Evolutionary conservation across 768 basidiomycete genomes (phyloP).

Genomic region (Arthromyces matolae): DNA sequence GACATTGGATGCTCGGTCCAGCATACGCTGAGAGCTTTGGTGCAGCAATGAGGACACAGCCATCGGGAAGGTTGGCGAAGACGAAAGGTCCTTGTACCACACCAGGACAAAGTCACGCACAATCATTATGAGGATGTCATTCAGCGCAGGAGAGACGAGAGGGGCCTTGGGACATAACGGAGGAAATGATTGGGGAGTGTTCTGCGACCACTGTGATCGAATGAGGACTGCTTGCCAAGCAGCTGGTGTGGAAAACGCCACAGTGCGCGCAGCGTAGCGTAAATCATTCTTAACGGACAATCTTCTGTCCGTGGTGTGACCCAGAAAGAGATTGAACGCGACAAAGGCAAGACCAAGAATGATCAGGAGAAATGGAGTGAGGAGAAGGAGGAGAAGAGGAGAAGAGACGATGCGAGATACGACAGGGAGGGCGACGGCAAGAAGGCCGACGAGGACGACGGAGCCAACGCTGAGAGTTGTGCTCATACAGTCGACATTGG

Average conservation of each 20-base stretch:
- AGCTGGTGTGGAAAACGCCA: conserved; percentile 87
- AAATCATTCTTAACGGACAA: conserved; percentile 34
- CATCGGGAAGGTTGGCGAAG: conserved; percentile 83
- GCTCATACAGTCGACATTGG: conserved; percentile 25
- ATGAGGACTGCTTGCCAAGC: conserved; percentile 91
- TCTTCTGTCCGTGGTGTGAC: conserved; percentile 53
- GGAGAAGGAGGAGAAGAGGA: conserved; percentile 58
- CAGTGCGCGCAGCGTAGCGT: conserved; percentile 61
- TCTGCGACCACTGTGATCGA: conserved; percentile 87
- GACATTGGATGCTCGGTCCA: conserved; percentile 51
- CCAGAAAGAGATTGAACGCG: conserved; percentile 50
- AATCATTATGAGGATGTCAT: conserved; percentile 77
- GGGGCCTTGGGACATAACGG: conserved; percentile 63
- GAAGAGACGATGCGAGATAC: conserved; percentile 58
- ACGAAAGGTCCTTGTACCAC: conserved; percentile 88
- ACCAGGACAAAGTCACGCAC: conserved; percentile 83
- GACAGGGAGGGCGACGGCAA: conserved; percentile 56
- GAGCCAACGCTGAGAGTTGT: conserved; percentile 43
- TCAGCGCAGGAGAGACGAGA: conserved; percentile 65
- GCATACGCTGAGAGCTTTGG: conserved; percentile 53
- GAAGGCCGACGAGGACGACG: conserved; percentile 53
- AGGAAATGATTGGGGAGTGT: conserved; percentile 60
- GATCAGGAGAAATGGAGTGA: conserved; percentile 57
- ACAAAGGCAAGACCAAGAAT: conserved; percentile 49
- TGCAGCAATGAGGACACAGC: conserved; percentile 78